A percentile compares a stretch with the other conserved stretches of the same genome.
These are phyloP conservation scores for Lachnellula occidentalis DNA, from an alignment of 2,329 filamentous ascomycete species.

Conservation along the genomic window DNA sequence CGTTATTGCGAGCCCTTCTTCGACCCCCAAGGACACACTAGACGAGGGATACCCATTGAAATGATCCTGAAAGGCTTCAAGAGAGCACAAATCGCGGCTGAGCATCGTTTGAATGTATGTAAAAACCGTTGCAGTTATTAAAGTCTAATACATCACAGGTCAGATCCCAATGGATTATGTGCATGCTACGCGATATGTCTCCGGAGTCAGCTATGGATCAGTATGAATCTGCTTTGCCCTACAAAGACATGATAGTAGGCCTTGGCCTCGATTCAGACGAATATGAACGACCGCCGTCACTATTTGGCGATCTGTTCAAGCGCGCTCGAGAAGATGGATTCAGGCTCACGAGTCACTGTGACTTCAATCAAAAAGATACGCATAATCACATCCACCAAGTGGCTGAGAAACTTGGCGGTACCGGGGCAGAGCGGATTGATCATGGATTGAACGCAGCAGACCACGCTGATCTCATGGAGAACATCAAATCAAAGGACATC, in stretches of 20 bases:
- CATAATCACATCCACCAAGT: slow-evolving; percentile 51
- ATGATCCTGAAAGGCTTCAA: slow-evolving; percentile 58
- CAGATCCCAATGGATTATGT: slow-evolving; percentile 58
- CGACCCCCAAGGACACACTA: slow-evolving; percentile 68
- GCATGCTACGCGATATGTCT: slow-evolving; percentile 65
- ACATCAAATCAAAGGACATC: slow-evolving; percentile 35
- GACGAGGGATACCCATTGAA: slow-evolving; percentile 54
- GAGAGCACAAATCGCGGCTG: slow-evolving; percentile 52
- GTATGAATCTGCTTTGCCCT: slow-evolving; percentile 36
- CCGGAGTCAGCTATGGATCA: slow-evolving; percentile 45
- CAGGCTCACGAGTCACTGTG: slow-evolving; percentile 60
- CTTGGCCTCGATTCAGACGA: slow-evolving; percentile 63
- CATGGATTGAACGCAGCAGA: slow-evolving; percentile 61
- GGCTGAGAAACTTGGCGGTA: slow-evolving; percentile 46
- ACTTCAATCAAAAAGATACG: slow-evolving; percentile 62
- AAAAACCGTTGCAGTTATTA: background rate
- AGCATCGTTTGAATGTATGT: slow-evolving; percentile 53
- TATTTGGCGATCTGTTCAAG: slow-evolving; percentile 56
- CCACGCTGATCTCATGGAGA: slow-evolving; percentile 46
- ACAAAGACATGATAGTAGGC: slow-evolving; percentile 37
- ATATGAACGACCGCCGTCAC: slow-evolving; percentile 45
- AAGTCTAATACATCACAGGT: slow-evolving; percentile 10
- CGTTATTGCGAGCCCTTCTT: slow-evolving; percentile 73
- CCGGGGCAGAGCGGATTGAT: slow-evolving; percentile 62
- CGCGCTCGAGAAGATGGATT: slow-evolving; percentile 48